A percentile compares a stretch with the other conserved stretches of the same genome.
phyloP scores from a whole-genome alignment of 768 basidiomycete species.

The Stropharia rugosoannulata region DNA sequence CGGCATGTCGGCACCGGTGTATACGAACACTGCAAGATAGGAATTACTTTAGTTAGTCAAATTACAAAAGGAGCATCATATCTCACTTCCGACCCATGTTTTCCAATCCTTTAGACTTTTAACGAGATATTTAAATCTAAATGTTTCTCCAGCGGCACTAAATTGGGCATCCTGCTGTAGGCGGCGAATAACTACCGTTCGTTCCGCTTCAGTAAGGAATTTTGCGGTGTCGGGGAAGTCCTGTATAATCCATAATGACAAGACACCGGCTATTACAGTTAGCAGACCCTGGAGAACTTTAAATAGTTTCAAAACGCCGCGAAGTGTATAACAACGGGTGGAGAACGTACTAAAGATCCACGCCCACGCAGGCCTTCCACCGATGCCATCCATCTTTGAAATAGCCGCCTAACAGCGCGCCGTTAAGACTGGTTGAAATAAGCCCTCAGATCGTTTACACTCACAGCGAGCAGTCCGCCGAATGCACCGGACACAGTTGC shows the following conservation, averaged over 20 bases:
- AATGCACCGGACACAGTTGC: slow-evolving; percentile 85
- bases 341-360: slow-evolving; percentile 64
- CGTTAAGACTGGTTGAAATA: neutral
- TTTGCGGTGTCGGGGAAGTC: slow-evolving; percentile 84
- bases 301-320: neutral
- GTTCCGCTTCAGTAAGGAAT: slow-evolving; percentile 72
- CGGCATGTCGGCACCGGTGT: slow-evolving; percentile 59
- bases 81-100: slow-evolving; percentile 57
- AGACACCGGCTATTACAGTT: slow-evolving; percentile 62
- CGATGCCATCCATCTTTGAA: slow-evolving; percentile 69
- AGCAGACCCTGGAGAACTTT: slow-evolving; percentile 62
- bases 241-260: slow-evolving; percentile 76
- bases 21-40: slow-evolving; percentile 46
- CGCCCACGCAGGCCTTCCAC: slow-evolving; percentile 62
- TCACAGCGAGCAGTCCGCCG: slow-evolving; percentile 70
- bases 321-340: neutral
- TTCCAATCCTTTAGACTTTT: slow-evolving; percentile 70
- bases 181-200: slow-evolving; percentile 62
- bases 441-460: slow-evolving; percentile 3
- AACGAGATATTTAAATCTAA: slow-evolving; percentile 57
- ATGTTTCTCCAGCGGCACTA: slow-evolving; percentile 68
- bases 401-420: slow-evolving; percentile 50
- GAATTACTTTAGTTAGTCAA: neutral
- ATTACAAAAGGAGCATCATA: neutral
- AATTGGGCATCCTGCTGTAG: slow-evolving; percentile 69